These are phyloP conservation scores for Sonneratia caseolaris DNA, from an alignment of 345 rosid genomes.

Conservation along the genomic window DNA sequence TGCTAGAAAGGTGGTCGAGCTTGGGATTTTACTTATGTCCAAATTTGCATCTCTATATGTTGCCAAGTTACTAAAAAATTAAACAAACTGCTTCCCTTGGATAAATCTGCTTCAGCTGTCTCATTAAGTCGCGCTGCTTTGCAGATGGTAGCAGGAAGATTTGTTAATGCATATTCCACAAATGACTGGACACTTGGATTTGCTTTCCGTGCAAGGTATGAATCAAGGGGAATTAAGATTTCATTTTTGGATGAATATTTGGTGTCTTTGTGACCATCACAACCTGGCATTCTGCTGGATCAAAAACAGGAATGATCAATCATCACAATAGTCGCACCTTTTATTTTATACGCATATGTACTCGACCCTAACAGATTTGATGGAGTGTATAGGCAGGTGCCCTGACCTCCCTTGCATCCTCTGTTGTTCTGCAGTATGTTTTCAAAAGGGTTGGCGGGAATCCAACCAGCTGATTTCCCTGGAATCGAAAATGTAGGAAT, in stretches of 20 bases:
- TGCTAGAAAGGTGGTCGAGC: slow-evolving; percentile 58
- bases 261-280: not conserved
- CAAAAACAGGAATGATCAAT: not conserved
- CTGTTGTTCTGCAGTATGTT: slow-evolving; percentile 42
- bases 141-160: slow-evolving; percentile 98
- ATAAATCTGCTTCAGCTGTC: slow-evolving; percentile 2
- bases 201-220: slow-evolving; percentile 94
- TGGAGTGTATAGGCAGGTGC: not conserved
- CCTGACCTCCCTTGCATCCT: slow-evolving; percentile 6
- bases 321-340: not conserved
- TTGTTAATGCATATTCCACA: slow-evolving; percentile 78
- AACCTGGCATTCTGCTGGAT: not conserved
- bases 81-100: not conserved
- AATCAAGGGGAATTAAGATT: not conserved
- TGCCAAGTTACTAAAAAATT: not conserved
- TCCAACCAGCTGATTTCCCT: slow-evolving; percentile 58
- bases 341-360: not conserved
- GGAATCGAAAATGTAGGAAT: slow-evolving; percentile 82
- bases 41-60: not conserved
- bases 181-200: slow-evolving; percentile 93
- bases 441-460: slow-evolving; percentile 90
- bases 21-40: not conserved
- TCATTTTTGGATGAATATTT: not conserved
- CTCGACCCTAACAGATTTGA: not conserved
- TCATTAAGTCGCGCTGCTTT: slow-evolving; percentile 11